phyloP scores from a whole-genome alignment of 106 monocot genomes.

The Ottelia alismoides region DNA sequence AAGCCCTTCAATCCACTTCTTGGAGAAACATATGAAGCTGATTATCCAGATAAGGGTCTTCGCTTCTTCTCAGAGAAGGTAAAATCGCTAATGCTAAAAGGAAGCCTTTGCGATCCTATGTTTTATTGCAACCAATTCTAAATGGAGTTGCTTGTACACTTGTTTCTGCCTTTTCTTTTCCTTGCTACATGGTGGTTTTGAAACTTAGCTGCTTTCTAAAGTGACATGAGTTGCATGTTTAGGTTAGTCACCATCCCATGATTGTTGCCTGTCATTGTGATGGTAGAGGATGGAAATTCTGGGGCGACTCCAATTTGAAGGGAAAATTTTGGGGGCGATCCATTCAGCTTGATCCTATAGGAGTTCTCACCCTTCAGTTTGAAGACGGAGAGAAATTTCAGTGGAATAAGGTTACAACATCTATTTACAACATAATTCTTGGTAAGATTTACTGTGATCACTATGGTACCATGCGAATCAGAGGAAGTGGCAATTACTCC shows the following conservation, averaged over 20 bases:
- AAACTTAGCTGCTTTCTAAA: too few species aligned
- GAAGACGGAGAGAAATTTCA: conserved; percentile 93
- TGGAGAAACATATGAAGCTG: conserved; percentile 95
- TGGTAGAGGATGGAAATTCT: conserved; percentile 91
- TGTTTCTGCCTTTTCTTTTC: not conserved
- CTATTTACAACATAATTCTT: conserved; percentile 90
- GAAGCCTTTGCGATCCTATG: not conserved
- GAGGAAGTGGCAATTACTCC: conserved; percentile 74
- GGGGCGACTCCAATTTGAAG: conserved; percentile 91
- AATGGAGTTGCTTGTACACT: not conserved
- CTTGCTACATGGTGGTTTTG: too few species aligned
- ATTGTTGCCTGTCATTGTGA: conserved; percentile 94
- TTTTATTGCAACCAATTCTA: too few species aligned
- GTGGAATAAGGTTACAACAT: conserved; percentile 96
- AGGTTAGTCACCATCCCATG: conserved; percentile 99
- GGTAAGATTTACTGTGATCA: conserved; percentile 97
- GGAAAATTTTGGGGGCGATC: conserved; percentile 96
- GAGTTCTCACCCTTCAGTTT: conserved; percentile 74
- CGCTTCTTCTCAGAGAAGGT: conserved; percentile 97
- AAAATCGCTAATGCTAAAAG: not conserved
- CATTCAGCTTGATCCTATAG: conserved; percentile 93
- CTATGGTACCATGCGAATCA: conserved; percentile 94
- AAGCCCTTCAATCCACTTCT: conserved; percentile 97
- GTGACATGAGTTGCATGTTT: too few species aligned
- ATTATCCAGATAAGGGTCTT: conserved; percentile 99